Base-by-base conservation (phyloP, 805 yeast species). In the Kazachstania africana region DNA sequence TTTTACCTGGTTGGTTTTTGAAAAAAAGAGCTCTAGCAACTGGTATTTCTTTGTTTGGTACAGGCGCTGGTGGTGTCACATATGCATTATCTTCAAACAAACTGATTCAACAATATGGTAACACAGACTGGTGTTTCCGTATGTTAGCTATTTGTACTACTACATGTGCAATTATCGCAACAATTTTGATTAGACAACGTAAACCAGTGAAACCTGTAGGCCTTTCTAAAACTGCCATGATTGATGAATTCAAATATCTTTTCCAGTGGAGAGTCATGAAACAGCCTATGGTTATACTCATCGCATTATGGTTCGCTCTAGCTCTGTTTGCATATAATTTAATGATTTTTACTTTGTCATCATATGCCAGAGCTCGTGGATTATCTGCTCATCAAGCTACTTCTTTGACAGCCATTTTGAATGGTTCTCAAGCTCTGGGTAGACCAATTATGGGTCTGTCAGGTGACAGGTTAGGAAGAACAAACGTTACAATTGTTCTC, bases 1-100 rank as follows among this genome's bases (percentile, higher is more conserved):
- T 78, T 10, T 44, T 79, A 17, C 85, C 85, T 0, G 81, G 73
- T 33, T 79, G 81, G 78, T 80, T 80, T 49, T 53, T 70, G 27
- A 75, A 70, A 40, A 74, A 59, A 36, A 62, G 87, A 41, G 75
- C 75, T 3, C 50, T 66, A 9, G 71, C 75, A 2, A 59, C 63
- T 44, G 75, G 76, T 4, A 47, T 68, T 18, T 60, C 68, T 3
- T 54, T 66, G 16, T 43, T 64, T 15, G 78, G 77, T 8, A 61
- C 72, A 4, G 77, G 76, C 24, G 41, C 68, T 1, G 72, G 75
- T 22, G 77, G 75, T 36, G 59, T 68, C 8, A 45, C 57, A 0
- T 63, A 58, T 33, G 54, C 69, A 4, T 44, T 68, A 31, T 53
- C 68, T 0, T 53, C 57, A 8, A 59, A 66, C 32, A 59, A 6